Evolutionary conservation across 805 yeast genomes (phyloP).

Genomic region (Pichia manshurica): DNA sequence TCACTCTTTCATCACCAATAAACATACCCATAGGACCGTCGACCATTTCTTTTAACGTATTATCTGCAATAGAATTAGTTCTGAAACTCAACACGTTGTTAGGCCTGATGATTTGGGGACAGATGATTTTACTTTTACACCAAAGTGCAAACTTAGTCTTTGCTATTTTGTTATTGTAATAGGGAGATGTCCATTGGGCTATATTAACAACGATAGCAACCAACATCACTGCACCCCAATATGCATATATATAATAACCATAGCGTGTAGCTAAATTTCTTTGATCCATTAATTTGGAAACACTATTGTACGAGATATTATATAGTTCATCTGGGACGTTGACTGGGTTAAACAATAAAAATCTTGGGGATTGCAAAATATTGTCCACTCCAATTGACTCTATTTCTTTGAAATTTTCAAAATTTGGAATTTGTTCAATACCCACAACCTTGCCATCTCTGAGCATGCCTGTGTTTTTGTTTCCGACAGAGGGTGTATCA

Average conservation of each 20-base stretch:
- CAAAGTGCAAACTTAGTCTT: conserved; percentile 23
- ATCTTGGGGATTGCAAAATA: conserved; percentile 5
- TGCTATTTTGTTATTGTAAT: conserved; percentile 20
- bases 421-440: conserved; percentile 4
- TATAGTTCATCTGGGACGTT: conserved; percentile 22
- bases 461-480: background rate
- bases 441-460: conserved; percentile 7
- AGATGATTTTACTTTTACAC: conserved; percentile 30
- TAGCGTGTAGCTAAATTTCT: conserved; percentile 27
- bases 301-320: conserved; percentile 25
- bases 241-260: conserved; percentile 27
- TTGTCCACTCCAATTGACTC: conserved; percentile 10
- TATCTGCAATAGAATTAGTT: background rate
- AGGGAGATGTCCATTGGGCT: conserved; percentile 33
- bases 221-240: conserved; percentile 30
- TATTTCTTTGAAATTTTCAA: conserved; percentile 6
- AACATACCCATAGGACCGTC: conserved; percentile 11
- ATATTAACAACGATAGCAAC: conserved; percentile 26
- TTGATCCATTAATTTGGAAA: conserved; percentile 25
- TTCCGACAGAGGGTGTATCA: background rate
- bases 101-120: conserved; percentile 29
- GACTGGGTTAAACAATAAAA: conserved; percentile 25
- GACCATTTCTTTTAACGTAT: background rate
- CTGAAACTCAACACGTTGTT: conserved; percentile 7
- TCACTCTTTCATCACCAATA: conserved; percentile 2